These are phyloP conservation scores for Auriscalpium vulgare DNA, from an alignment of 768 basidiomycete genomes.

Conservation along the genomic window DNA sequence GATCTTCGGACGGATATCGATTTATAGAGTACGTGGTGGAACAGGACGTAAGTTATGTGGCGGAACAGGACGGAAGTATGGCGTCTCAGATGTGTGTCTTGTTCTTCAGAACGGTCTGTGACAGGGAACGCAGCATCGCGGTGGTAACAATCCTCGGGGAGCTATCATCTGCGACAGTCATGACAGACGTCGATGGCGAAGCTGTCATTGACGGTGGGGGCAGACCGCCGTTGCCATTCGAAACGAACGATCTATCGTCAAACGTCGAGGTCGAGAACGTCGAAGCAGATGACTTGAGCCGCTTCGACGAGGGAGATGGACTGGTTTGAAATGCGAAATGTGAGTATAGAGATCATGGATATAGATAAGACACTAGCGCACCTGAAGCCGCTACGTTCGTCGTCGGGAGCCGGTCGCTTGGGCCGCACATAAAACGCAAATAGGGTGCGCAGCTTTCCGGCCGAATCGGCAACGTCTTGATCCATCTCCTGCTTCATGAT, in stretches of 20 bases:
- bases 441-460: conserved; percentile 5
- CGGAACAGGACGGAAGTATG: no score
- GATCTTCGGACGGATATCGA: no score
- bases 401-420: conserved; percentile 13
- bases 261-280: conserved; percentile 6
- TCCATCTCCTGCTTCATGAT: conserved; percentile 8
- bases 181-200: conserved; percentile 9
- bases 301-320: conserved; percentile 12
- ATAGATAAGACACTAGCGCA: background rate
- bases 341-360: background rate
- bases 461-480: conserved; percentile 2
- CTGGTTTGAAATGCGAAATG: background rate
- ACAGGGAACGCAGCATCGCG: conserved; percentile 14
- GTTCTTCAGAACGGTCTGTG: conserved; percentile 7
- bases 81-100: background rate
- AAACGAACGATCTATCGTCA: background rate
- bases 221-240: background rate
- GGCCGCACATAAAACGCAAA: conserved; percentile 11
- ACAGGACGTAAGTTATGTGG: no score
- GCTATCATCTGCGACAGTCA: conserved; percentile 8
- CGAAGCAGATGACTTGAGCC: conserved; percentile 9
- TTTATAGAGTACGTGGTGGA: no score
- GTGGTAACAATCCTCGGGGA: conserved; percentile 6
- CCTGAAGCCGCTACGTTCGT: conserved; percentile 11
- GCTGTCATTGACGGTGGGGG: conserved; percentile 9